Base-by-base conservation (phyloP, 2,329 filamentous ascomycete genomes). In the Claviceps digitariae region DNA sequence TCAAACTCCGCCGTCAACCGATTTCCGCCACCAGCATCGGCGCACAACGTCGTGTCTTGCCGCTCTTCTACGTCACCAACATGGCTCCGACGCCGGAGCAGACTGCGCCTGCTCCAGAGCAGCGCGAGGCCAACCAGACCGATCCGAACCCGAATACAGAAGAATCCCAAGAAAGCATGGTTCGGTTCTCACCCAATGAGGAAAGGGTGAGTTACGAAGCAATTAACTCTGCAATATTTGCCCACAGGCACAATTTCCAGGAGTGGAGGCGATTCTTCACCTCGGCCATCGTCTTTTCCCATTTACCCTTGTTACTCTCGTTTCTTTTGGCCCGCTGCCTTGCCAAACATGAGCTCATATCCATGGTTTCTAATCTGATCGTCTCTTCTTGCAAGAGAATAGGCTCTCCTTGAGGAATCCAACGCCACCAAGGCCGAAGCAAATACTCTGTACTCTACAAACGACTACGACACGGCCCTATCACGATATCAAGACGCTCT, bases 401-500 rank as follows among this genome's bases (percentile, higher is more conserved):
- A 87, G 83, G 70, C 74, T 40, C 79, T 95, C 17, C 67, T 95
- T 21, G 66, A 74, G 50, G 81, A 91, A 67, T 88, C 88, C 3
- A 83, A 86, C 60, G 66, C 76, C 1, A 81, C 84, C 61, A 96
- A 95, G 69, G 64, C 78, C 2, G 75, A 82, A 53, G 91, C 89
- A 15, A 97, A 96, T 64, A 68, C 77, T 5, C 77, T 90, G n/a
- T 97, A 96, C 69, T 74, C 77, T 1, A 77, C 79, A 3, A 78
- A 79, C 44, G 79, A 83, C 57, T 93, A 86, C 68, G 78, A 84
- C 53, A 82, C 84, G 57, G 91, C 91, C 43, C 84, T 97, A 57
- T 79, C 83, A 59, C 84, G 79, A 56, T 97, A 97, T 70, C 84
- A 90, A 62, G 81, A 85, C 59, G 90, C 93, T 23, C 74, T 94